Percentiles rank a stretch among this genome's conserved stretches.
phyloP scores from a whole-genome alignment of 768 basidiomycete species.

The Kwoniella mangroviensis region DNA sequence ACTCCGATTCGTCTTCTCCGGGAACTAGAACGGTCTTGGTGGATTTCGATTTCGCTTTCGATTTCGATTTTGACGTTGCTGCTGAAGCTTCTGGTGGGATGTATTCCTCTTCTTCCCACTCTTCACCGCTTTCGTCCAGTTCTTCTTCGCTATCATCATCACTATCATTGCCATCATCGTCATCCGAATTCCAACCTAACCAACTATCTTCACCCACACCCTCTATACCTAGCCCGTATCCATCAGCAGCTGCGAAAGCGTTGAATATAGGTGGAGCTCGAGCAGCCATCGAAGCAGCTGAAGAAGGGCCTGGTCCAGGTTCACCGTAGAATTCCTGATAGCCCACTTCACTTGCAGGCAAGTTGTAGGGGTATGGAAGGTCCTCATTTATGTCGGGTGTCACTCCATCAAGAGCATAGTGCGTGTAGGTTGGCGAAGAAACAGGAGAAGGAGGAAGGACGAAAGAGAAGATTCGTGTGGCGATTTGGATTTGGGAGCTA shows the following conservation, averaged over 20 bases:
- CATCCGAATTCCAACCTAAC: constrained; percentile 29
- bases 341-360: constrained; percentile 37
- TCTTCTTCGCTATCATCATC: constrained; percentile 31
- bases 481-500: constrained; percentile 67
- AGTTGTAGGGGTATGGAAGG: constrained; percentile 46
- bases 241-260: constrained; percentile 46
- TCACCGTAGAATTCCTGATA: constrained; percentile 52
- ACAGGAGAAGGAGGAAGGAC: constrained; percentile 76
- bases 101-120: constrained; percentile 22
- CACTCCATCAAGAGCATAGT: constrained; percentile 30
- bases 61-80: constrained; percentile 5
- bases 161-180: constrained; percentile 27
- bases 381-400: constrained; percentile 35
- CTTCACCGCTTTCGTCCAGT: constrained; percentile 19
- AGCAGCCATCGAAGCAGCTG: constrained; percentile 41
- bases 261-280: constrained; percentile 45
- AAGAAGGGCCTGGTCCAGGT: constrained; percentile 37
- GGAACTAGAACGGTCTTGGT: constrained; percentile 1
- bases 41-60: constrained; percentile 1
- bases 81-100: background rate
- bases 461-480: constrained; percentile 95
- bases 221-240: constrained; percentile 40
- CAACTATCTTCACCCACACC: constrained; percentile 28
- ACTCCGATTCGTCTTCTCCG: constrained; percentile 15
- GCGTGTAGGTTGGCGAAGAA: constrained; percentile 36